Base-by-base conservation (phyloP, 345 rosid genomes). In the Eucalyptus urophylla region DNA sequence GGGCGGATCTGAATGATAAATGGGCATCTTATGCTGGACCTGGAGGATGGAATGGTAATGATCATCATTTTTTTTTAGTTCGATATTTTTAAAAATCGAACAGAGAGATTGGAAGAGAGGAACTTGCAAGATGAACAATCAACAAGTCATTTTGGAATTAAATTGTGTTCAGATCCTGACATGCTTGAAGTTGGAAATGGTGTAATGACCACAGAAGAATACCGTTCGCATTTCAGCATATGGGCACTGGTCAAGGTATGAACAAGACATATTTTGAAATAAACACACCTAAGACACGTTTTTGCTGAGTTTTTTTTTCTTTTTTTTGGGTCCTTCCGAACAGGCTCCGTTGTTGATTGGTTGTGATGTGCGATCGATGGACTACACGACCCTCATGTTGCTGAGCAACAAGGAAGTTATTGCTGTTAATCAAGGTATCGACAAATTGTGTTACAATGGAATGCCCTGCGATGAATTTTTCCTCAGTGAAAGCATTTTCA, bases 161-260 rank as follows among this genome's bases (percentile, higher is more conserved):
- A 87, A n/a, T 27, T 88, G 47, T 27, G 40, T 31, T 87, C 91
- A 95, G 97, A 95, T 89, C 96, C 97, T 2, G 97, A 95, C 91
- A 95, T 95, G 96, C 95, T 95, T 49, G 97, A 95, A 92, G 94
- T 95, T 49, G 97, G 96, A 22, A 95, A 95, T 88, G 97, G 97
- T 56, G 95, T 96, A 47, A 95, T 95, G 97, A 95, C 93, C 17
- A 92, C 92, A 3, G 94, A 93, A 29, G 97, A 95, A 87, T 95
- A 95, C 60, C 91, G 92, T 21, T 93, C 93, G 53, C 96, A 95
- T 90, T 95, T 95, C 72, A 95, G 96, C 92, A 93, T 95, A 80
- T 95, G 97, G 97, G 95, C 96, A 83, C 86, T 94, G 54, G 93
- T 90, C n/a, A 94, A 95, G 94, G 97, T 93, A 94, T 13, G 27